A percentile compares a stretch with the other conserved stretches of the same genome.
These are phyloP conservation scores for Picea abies DNA, from an alignment of 83 land plant species.

Conservation along the genomic window DNA sequence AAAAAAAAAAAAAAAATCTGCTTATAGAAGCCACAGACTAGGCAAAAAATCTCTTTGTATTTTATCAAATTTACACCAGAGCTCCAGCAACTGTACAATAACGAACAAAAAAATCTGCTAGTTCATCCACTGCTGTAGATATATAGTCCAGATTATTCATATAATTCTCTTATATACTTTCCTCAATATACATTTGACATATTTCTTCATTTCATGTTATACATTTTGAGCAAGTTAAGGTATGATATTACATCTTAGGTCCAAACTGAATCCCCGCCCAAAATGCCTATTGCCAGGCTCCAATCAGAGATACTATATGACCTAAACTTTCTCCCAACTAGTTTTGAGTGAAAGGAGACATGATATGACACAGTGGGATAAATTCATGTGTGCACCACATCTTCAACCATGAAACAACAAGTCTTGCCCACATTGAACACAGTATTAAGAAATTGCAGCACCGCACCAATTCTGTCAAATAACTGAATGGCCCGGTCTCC, in stretches of 20 bases:
- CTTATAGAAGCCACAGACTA: not conserved
- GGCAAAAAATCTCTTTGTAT: not conserved
- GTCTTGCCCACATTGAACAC: not conserved
- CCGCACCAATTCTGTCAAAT: not conserved
- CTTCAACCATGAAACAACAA: not conserved
- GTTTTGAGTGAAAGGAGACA: too few species aligned
- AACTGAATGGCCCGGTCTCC: not conserved
- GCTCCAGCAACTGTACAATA: slow-evolving; percentile 13
- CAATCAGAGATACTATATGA: not conserved
- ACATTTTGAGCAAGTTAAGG: too few species aligned
- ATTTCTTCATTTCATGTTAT: not conserved
- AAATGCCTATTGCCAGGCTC: not conserved
- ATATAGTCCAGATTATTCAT: slow-evolving; percentile 8
- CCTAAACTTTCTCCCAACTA: not conserved
- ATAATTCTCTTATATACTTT: not conserved
- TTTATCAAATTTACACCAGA: not conserved
- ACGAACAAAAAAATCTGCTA: not conserved
- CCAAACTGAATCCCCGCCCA: not conserved
- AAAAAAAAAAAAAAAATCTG: not conserved
- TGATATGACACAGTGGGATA: too few species aligned
- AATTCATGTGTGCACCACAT: not conserved
- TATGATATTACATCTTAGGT: not conserved
- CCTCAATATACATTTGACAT: not conserved
- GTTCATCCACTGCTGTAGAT: too few species aligned
- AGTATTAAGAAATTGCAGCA: not conserved